Evolutionary conservation across 305 asterid genomes (phyloP), one percentile per base, ranked within the genome.

Genomic region (Petunia hybrid): DNA sequence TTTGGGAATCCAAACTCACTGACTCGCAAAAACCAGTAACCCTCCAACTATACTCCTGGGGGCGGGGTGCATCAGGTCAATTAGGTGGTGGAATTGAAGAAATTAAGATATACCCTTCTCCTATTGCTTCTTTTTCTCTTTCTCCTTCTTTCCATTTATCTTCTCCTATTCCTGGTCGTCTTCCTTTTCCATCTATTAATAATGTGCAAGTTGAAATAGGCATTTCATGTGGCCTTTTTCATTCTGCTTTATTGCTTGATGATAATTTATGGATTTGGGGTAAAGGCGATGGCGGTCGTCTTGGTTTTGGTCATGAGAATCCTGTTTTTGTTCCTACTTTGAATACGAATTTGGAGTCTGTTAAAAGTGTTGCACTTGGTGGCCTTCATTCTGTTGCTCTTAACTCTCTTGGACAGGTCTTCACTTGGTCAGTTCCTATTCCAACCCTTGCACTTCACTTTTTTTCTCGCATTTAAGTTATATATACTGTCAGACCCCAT

Each of bases 281-380:
- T 8, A 95, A 95, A 91, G 99, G 99, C 39, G 99, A 95, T 80
- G 98, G 99, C 10, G 99, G 99, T 55, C 89, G 99, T 53, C 97
- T 95, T 7, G 98, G 99, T 3, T 88, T 91, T 57, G 99, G 97
- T 56, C 91, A 95, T 31, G 99, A 95, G 81, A 85, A 87, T 56
- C 83, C 99, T 5, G 82, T 85, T 40, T 94, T 94, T 85, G 87
- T 90, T 68, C 99, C 99, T 36, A 85, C 92, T 8, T 65, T 85
- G 82, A 95, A 94, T 78, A 84, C 86, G 39, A 75, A 87, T 85
- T 31, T 95, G 84, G 95, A 80, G 2, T 81, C 87, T 7, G 88
- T 92, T 8, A 75, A 43, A 76, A 88, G 90, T 65, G 53, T 92
- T 76, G 95, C 98, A 67, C 95, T 95, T n/a, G 99, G 99, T n/a